These are phyloP conservation scores for Aplosporella prunicola DNA, from an alignment of 2,329 filamentous ascomycete genomes.

Conservation along the genomic window DNA sequence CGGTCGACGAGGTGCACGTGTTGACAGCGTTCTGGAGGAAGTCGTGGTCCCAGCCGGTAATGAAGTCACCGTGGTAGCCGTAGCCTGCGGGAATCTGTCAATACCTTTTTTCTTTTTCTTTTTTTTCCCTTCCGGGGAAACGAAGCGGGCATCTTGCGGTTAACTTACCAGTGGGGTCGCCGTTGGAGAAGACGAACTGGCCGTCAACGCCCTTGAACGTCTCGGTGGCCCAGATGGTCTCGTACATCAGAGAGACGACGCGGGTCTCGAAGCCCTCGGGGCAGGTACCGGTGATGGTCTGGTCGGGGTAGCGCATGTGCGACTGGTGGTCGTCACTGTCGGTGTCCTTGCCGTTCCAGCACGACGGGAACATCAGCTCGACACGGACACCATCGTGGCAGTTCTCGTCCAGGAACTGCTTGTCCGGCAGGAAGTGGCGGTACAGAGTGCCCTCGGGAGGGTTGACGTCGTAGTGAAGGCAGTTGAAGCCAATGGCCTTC, in stretches of 20 bases:
- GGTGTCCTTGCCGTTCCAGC: conserved; percentile 56
- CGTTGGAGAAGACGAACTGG: conserved; percentile 59
- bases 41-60: conserved; percentile 58
- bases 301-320: conserved; percentile 56
- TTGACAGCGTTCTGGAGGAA: conserved; percentile 59
- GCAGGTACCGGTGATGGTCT: conserved; percentile 45
- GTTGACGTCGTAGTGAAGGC: conserved; percentile 62
- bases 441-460: conserved; percentile 63
- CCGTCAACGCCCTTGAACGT: conserved; percentile 42
- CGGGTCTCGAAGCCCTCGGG: conserved; percentile 45
- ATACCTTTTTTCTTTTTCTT: conserved; percentile 1
- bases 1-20: conserved; percentile 62
- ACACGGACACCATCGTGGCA: conserved; percentile 70
- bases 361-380: conserved; percentile 66
- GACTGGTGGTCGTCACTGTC: conserved; percentile 51
- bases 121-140: background rate
- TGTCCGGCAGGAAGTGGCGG: conserved; percentile 74
- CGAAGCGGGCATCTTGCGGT: background rate
- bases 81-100: conserved; percentile 46
- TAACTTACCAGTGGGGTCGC: conserved; percentile 62
- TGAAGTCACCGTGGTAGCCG: conserved; percentile 63
- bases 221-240: conserved; percentile 47
- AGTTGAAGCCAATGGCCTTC: conserved; percentile 90
- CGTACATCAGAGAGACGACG: conserved; percentile 51
- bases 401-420: conserved; percentile 67